These are phyloP conservation scores for Globisporangium okanoganense DNA, from an alignment of 352 stramenopile genomes.

Conservation along the genomic window DNA sequence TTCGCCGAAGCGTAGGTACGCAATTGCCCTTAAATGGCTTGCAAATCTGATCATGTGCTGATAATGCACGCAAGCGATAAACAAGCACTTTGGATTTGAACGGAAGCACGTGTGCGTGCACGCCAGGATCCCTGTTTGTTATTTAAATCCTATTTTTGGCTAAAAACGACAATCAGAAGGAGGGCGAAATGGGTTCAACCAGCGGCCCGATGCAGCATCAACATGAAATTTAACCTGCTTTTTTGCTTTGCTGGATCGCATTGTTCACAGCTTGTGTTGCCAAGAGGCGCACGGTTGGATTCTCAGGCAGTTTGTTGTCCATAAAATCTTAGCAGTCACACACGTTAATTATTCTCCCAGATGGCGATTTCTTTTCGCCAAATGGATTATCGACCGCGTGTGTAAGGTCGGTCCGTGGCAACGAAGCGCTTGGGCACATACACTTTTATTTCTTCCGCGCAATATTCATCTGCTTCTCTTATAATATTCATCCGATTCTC, in stretches of 20 bases:
- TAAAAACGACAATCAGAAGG: slow-evolving; percentile 4
- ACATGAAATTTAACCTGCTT: background rate
- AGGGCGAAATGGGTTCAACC: slow-evolving; percentile 10
- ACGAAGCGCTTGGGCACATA: too few species aligned
- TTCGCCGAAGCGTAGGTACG: slow-evolving; percentile 8
- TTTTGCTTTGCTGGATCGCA: background rate
- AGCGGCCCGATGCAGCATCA: too few species aligned
- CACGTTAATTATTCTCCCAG: too few species aligned
- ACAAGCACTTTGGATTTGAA: too few species aligned
- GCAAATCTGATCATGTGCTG: background rate
- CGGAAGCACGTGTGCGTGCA: too few species aligned
- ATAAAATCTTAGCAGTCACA: background rate
- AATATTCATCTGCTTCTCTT: too few species aligned
- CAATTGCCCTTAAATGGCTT: background rate
- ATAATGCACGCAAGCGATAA: background rate
- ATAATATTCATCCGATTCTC: too few species aligned
- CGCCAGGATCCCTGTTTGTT: slow-evolving; percentile 1
- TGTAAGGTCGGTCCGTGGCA: too few species aligned
- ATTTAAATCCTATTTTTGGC: background rate
- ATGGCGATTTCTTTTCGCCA: background rate
- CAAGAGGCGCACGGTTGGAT: background rate
- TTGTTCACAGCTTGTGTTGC: background rate
- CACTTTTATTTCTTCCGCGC: too few species aligned
- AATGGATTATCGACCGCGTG: background rate
- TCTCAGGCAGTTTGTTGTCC: background rate